These are phyloP conservation scores for Raffaelea ambrosiae DNA, from an alignment of 2,329 filamentous ascomycete genomes.

Conservation along the genomic window DNA sequence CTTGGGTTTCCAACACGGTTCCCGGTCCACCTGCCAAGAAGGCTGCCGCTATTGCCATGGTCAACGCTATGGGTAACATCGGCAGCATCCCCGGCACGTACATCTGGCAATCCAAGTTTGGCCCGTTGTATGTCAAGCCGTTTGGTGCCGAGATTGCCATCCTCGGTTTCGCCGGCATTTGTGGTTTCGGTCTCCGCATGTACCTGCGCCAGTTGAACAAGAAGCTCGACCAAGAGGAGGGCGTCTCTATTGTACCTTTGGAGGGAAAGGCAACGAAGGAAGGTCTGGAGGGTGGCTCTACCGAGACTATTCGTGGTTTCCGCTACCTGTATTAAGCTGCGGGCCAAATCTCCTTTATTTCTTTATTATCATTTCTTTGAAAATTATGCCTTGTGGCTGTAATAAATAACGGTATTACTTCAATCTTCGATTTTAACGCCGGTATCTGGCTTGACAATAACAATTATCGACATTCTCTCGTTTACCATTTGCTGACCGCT, in stretches of 20 bases:
- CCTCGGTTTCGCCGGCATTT: slow-evolving; percentile 19
- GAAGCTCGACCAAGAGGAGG: slow-evolving; percentile 49
- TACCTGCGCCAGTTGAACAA: slow-evolving; percentile 51
- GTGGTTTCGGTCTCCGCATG: slow-evolving; percentile 53
- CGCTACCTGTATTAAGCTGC: too few relatives aligned
- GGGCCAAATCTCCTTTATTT: too few relatives aligned
- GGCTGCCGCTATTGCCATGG: slow-evolving; percentile 59
- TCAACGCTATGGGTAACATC: slow-evolving; percentile 65
- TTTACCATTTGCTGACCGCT: too few relatives aligned
- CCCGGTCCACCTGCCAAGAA: slow-evolving; percentile 69
- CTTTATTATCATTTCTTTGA: too few relatives aligned
- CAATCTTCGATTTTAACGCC: too few relatives aligned
- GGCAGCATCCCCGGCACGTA: slow-evolving; percentile 57
- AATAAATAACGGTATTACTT: too few relatives aligned
- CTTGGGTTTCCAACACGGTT: slow-evolving; percentile 70
- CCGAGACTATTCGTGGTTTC: slow-evolving; percentile 30
- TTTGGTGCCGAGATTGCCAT: slow-evolving; percentile 61
- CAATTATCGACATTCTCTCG: too few relatives aligned
- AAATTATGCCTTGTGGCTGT: too few relatives aligned
- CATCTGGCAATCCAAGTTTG: slow-evolving; percentile 34
- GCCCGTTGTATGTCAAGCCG: slow-evolving; percentile 42
- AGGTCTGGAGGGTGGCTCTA: slow-evolving; percentile 22
- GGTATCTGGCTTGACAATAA: too few relatives aligned
- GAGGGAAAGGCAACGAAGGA: too few relatives aligned
- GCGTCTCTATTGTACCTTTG: too few relatives aligned